These are phyloP conservation scores for Ophiostoma quercus DNA, from an alignment of 2,329 filamentous ascomycete genomes.

Conservation along the genomic window DNA sequence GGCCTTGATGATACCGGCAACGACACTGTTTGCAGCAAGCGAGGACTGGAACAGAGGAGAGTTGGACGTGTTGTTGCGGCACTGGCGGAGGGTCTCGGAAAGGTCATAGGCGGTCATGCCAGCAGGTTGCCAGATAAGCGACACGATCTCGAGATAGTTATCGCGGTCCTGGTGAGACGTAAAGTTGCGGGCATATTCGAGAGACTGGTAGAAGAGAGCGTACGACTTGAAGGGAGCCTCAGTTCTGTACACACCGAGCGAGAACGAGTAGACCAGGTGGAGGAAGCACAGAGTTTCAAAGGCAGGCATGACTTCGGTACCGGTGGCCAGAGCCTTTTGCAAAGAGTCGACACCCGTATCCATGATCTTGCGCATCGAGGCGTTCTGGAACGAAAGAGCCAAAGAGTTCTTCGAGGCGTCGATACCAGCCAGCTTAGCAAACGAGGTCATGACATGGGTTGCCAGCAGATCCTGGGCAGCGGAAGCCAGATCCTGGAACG, in stretches of 20 bases:
- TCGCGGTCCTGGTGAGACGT: constrained; percentile 33
- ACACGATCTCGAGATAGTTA: constrained; percentile 42
- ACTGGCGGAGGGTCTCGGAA: constrained; percentile 30
- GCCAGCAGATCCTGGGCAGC: constrained; percentile 44
- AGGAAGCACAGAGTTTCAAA: constrained; percentile 47
- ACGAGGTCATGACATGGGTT: constrained; percentile 43
- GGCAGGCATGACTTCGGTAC: constrained; percentile 37
- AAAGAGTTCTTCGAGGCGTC: constrained; percentile 38
- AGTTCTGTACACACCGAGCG: constrained; percentile 41
- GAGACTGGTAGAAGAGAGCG: constrained; percentile 44
- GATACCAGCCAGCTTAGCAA: constrained; percentile 40
- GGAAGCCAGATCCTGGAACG: constrained; percentile 36
- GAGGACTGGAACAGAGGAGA: constrained; percentile 27
- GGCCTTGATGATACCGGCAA: constrained; percentile 41
- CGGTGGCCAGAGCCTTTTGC: constrained; percentile 37
- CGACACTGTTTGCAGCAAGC: constrained; percentile 33
- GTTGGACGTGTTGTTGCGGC: constrained; percentile 23
- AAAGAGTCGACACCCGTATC: constrained; percentile 41
- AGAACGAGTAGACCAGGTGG: constrained; percentile 49
- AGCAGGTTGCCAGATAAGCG: constrained; percentile 46
- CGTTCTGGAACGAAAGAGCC: constrained; percentile 38
- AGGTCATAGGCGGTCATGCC: constrained; percentile 33
- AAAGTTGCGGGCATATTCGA: constrained; percentile 42
- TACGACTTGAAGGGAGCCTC: constrained; percentile 36
- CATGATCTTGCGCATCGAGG: constrained; percentile 40